These are phyloP conservation scores for Sordariomycetes sp. DNA, from an alignment of 2,329 filamentous ascomycete genomes.

Conservation along the genomic window DNA sequence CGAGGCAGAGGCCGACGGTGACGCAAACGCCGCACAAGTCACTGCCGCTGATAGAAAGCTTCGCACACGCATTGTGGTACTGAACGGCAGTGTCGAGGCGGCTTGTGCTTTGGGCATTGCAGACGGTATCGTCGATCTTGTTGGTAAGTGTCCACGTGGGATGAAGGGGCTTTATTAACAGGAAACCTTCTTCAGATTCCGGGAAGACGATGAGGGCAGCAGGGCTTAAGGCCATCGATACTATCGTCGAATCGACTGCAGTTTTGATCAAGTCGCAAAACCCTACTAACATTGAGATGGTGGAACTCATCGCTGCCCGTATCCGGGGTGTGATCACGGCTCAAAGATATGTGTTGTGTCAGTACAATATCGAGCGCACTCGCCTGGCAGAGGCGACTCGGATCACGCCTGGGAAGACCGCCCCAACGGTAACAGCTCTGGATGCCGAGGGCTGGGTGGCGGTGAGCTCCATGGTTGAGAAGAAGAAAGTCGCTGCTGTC, in stretches of 20 bases:
- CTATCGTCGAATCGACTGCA: constrained; percentile 78
- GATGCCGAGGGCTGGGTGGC: constrained; percentile 90
- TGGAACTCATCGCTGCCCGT: constrained; percentile 75
- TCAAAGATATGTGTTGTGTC: constrained; percentile 87
- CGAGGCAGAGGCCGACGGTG: constrained; percentile 46
- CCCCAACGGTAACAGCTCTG: constrained; percentile 81
- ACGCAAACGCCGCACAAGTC: constrained; percentile 20
- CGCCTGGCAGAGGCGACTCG: constrained; percentile 57
- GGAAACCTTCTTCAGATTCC: constrained; percentile 62
- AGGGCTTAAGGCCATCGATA: constrained; percentile 88
- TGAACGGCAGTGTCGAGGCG: constrained; percentile 94
- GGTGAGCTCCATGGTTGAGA: constrained; percentile 88
- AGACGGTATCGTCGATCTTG: constrained; percentile 94
- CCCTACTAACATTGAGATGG: constrained; percentile 69
- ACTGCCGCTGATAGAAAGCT: constrained; percentile 47
- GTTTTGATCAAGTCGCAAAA: constrained; percentile 86
- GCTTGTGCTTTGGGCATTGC: constrained; percentile 92
- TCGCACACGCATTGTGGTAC: constrained; percentile 82
- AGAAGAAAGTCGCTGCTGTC: constrained; percentile 71
- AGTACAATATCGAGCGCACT: constrained; percentile 80
- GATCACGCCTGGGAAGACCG: constrained; percentile 89
- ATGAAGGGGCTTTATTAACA: neutral
- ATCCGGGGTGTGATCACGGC: constrained; percentile 93
- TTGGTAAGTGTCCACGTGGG: constrained; percentile 52
- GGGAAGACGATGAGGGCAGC: constrained; percentile 97